Conservation (phyloP, 2,329 filamentous ascomycete species). For the Sclerotinia glacialis region DNA sequence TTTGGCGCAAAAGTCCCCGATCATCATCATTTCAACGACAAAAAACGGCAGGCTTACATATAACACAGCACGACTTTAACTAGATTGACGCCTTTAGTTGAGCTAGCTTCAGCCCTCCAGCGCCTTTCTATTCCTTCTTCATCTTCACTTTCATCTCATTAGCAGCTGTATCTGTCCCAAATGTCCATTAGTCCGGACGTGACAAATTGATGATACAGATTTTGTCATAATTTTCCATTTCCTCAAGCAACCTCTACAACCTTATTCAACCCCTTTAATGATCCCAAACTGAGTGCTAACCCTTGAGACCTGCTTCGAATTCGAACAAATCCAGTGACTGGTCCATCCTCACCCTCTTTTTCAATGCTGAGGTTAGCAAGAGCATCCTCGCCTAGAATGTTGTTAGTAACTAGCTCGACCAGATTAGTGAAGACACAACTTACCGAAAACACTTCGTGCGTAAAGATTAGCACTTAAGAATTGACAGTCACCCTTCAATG, state of each 20-base stretch:
- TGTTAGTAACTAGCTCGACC: constrained; percentile 29
- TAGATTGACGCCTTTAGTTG: constrained; percentile 27
- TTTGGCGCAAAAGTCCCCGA: constrained; percentile 25
- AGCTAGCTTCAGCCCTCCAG: constrained; percentile 24
- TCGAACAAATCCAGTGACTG: constrained; percentile 93
- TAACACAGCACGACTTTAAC: constrained; percentile 17
- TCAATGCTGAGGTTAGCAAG: constrained; percentile 97
- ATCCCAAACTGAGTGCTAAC: constrained; percentile 87
- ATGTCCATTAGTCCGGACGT: constrained; percentile 19
- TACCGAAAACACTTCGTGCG: constrained; percentile 96
- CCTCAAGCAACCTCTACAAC: constrained; percentile 47
- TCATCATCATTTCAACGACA: constrained; percentile 25
- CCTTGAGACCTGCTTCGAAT: constrained; percentile 97
- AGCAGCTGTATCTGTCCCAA: constrained; percentile 25
- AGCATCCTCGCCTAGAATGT: constrained; percentile 81
- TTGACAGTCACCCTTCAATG: constrained; percentile 94
- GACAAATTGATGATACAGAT: constrained; percentile 18
- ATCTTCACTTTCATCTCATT: constrained; percentile 26
- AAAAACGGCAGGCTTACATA: constrained; percentile 17
- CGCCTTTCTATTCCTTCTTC: constrained; percentile 14
- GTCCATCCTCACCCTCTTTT: constrained; percentile 91
- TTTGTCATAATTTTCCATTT: constrained; percentile 11
- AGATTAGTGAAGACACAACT: constrained; percentile 44
- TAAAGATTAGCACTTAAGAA: constrained; percentile 97
- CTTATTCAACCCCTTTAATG: constrained; percentile 91